Base-by-base conservation (phyloP, 305 asterid genomes). In the Rubia balearica region DNA sequence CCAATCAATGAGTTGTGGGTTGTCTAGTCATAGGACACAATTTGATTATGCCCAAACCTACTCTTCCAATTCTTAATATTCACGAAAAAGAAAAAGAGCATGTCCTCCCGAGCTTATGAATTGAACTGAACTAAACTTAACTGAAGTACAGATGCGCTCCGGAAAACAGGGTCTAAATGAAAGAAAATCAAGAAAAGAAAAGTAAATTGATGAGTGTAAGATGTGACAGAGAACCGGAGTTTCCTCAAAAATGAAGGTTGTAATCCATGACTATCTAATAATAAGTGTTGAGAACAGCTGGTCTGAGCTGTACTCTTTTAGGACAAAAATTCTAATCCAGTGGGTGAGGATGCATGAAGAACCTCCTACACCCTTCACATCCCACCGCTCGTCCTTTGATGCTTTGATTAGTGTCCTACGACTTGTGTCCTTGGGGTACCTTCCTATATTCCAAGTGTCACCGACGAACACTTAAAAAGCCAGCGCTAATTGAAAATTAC, bases 171-270 rank as follows among this genome's bases (percentile, higher is more conserved):
- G 7, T 5, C 2, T 36, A 36, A 36, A 5, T 0, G 36, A 36
- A 33, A 33, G 5, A 33, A 33, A 33, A 33, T 33, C 5, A 36
- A 36, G 40, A 5, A 30, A 36, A 36, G 40, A 5, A 30, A 30
- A 36, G 40, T 36, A 13, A 48, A 48, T 48, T 24, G 65, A 73
- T 57, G 62, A 57, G 62, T 57, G 55, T 38, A 41, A 60, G 73
- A 30, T 38, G 67, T 69, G 71, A 79, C 71, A 65, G 24, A 73
- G 66, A 55, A 70, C 65, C 46, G 24, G 77, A 12, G 12, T 16
- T 36, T 36, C 75, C 75, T 82, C 68, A 71, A 75, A 57, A 74
- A 19, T 48, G 60, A 81, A 79, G 81, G 71, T 64, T 48, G 69
- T 78, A 71, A 81, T 79, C 68, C 30, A 71, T 2, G 61, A 38